These are phyloP conservation scores for Linanthus parryae DNA, from an alignment of 148 eudicot species.

Conservation along the genomic window DNA sequence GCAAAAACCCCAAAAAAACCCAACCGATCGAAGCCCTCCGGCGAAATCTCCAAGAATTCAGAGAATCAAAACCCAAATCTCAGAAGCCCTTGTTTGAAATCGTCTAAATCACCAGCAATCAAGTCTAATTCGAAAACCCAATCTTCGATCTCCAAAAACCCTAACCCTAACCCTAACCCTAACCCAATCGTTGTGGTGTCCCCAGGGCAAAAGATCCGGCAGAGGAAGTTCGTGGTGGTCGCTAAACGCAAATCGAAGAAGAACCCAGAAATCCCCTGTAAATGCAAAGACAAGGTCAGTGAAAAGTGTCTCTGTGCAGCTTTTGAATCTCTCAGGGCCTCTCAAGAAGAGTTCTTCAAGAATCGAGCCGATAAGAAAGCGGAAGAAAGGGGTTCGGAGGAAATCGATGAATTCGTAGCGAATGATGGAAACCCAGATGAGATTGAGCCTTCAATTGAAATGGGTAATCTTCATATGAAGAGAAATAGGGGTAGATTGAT, in stretches of 20 bases:
- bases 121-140: constrained; percentile 23
- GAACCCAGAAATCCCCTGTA: constrained; percentile 28
- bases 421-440: constrained; percentile 11
- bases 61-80: constrained; percentile 51
- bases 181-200: too few species aligned
- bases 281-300: constrained; percentile 52
- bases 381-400: constrained; percentile 4
- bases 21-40: constrained; percentile 30
- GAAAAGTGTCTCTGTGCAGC: constrained; percentile 75
- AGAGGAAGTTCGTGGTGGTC: constrained; percentile 73
- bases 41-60: constrained; percentile 9
- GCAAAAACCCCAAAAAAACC: constrained; percentile 21
- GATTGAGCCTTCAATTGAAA: constrained; percentile 20
- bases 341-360: constrained; percentile 81
- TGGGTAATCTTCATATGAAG: constrained; percentile 34
- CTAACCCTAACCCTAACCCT: constrained; percentile 17
- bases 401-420: constrained; percentile 12
- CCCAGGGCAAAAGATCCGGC: constrained; percentile 42
- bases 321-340: constrained; percentile 74
- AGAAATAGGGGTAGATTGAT: constrained; percentile 48
- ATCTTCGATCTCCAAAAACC: constrained; percentile 26
- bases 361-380: background rate
- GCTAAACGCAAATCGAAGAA: constrained; percentile 51
- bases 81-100: constrained; percentile 20
- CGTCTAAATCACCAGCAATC: constrained; percentile 23